phyloP scores from a whole-genome alignment of 257 asterid genomes.

The Thymus quinquecostatus region DNA sequence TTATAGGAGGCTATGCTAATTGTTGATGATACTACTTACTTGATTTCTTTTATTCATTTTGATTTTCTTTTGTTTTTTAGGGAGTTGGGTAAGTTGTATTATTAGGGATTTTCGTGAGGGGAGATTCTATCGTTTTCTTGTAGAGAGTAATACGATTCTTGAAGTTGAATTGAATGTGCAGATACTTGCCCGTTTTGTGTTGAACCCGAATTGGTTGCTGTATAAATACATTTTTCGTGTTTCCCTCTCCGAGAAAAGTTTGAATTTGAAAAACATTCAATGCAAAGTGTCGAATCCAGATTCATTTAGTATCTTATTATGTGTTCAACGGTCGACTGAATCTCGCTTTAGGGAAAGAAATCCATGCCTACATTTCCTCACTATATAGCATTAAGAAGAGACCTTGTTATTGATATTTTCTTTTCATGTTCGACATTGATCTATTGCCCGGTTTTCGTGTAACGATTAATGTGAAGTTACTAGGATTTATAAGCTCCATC shows the following conservation, averaged over 20 bases:
- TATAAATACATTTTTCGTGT: neutral
- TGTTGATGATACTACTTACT: neutral
- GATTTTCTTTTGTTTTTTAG: neutral
- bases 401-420: neutral
- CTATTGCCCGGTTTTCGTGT: no score
- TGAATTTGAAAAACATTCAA: conserved; percentile 22
- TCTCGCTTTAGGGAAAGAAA: neutral
- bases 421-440: neutral
- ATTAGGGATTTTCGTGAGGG: neutral
- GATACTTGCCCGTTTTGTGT: neutral
- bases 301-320: conserved; percentile 19
- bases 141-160: neutral
- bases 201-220: neutral
- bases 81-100: neutral
- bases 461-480: neutral
- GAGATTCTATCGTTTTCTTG: neutral
- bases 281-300: conserved; percentile 17
- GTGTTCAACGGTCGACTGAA: neutral
- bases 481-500: no score
- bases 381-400: conserved; percentile 5
- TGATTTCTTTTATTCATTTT: neutral
- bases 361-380: neutral
- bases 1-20: neutral
- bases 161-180: neutral
- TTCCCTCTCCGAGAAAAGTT: neutral